These are phyloP conservation scores for Phascolomyces articulosus DNA, from an alignment of 371 early-diverging fungal genomes.

Conservation along the genomic window DNA sequence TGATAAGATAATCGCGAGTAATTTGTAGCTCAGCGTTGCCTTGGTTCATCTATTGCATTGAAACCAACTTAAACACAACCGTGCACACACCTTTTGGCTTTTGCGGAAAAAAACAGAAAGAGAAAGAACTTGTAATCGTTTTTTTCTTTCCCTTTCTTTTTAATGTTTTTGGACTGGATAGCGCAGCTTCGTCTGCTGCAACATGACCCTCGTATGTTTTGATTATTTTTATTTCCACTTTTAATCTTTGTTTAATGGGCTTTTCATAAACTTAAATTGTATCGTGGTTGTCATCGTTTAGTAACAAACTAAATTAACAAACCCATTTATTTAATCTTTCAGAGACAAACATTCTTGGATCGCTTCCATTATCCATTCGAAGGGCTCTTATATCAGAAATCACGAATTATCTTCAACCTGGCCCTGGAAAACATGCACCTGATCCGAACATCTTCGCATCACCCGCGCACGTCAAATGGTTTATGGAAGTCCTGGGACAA, in stretches of 20 bases:
- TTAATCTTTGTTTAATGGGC: too few species aligned
- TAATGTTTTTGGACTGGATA: constrained; percentile 77
- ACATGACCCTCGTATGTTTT: constrained; percentile 65
- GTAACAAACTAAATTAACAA: too few species aligned
- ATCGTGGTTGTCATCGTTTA: neutral
- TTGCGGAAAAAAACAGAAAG: neutral
- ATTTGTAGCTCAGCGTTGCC: too few species aligned
- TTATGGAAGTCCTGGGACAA: constrained; percentile 84
- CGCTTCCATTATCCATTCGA: constrained; percentile 68
- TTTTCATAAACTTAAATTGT: too few species aligned
- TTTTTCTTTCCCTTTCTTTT: too few species aligned
- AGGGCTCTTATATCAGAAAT: constrained; percentile 67
- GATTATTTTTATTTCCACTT: too few species aligned
- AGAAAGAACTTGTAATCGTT: too few species aligned
- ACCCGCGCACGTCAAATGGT: constrained; percentile 80
- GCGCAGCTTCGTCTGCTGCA: constrained; percentile 66
- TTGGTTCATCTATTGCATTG: too few species aligned
- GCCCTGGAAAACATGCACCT: constrained; percentile 38
- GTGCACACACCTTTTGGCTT: too few species aligned
- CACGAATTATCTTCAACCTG: constrained; percentile 57
- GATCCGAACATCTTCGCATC: constrained; percentile 62
- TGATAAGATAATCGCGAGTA: too few species aligned
- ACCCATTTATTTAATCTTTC: neutral
- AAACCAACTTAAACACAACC: neutral
- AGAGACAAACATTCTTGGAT: constrained; percentile 71